Conservation (phyloP, 2,329 filamentous ascomycete genomes). For the Calonectria hawksworthii region DNA sequence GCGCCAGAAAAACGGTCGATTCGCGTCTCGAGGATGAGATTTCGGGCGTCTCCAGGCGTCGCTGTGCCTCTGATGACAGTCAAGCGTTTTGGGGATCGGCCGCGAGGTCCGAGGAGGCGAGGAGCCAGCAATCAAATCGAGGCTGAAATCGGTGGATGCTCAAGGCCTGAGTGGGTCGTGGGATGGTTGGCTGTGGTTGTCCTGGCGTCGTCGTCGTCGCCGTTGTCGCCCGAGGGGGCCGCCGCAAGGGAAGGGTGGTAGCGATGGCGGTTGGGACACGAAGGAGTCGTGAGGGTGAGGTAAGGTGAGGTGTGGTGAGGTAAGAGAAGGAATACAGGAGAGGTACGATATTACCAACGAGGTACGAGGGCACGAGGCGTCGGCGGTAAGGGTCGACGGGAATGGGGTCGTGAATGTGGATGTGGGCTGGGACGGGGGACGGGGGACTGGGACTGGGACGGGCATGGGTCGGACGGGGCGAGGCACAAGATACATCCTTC, state of each 20-base stretch:
- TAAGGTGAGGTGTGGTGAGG: constrained; percentile 1
- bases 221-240: constrained; percentile 22
- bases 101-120: constrained; percentile 19
- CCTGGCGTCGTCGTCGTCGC: constrained; percentile 10
- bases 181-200: constrained; percentile 17
- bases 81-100: constrained; percentile 13
- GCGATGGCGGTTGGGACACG: constrained; percentile 9
- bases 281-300: not conserved
- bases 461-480: constrained; percentile 42
- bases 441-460: constrained; percentile 33
- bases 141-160: constrained; percentile 19
- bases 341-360: constrained; percentile 23
- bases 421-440: constrained; percentile 33
- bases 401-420: constrained; percentile 27
- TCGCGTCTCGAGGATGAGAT: not conserved
- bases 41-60: not conserved
- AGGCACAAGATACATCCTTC: constrained; percentile 37
- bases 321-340: not conserved
- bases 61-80: constrained; percentile 2
- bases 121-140: constrained; percentile 20
- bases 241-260: not conserved
- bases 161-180: constrained; percentile 27
- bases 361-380: constrained; percentile 28
- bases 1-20: constrained; percentile 7
- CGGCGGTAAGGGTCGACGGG: constrained; percentile 26